Percentiles rank a stretch among this genome's conserved stretches.
Conservation (phyloP, 208 protist species). For the Trypanosoma caninum region DNA sequence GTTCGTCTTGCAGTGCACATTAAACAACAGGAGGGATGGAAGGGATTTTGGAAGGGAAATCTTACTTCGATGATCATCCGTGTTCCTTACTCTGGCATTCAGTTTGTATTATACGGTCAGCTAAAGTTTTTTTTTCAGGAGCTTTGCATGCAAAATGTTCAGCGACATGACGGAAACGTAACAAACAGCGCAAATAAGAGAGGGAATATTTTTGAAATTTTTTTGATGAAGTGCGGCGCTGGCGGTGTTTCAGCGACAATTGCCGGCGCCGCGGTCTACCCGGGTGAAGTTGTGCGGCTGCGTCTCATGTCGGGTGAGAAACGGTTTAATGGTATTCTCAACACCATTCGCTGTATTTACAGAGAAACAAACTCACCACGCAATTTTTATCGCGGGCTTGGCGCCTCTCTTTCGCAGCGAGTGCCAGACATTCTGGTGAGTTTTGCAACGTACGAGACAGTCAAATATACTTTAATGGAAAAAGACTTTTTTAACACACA, state of each 20-base stretch:
- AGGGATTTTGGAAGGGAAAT: conserved; percentile 87
- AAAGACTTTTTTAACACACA: conserved; percentile 28
- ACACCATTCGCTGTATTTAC: conserved; percentile 62
- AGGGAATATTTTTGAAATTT: conserved; percentile 53
- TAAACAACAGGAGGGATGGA: conserved; percentile 55
- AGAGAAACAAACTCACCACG: conserved; percentile 67
- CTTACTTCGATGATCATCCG: conserved; percentile 87
- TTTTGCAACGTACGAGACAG: conserved; percentile 87
- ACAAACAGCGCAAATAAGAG: background rate
- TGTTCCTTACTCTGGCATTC: conserved; percentile 86
- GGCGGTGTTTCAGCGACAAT: conserved; percentile 81
- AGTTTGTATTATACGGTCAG: conserved; percentile 78
- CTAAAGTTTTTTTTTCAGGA: conserved; percentile 84
- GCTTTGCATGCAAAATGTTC: conserved; percentile 18
- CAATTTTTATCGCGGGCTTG: conserved; percentile 87
- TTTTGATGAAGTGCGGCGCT: conserved; percentile 84
- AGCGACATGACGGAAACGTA: background rate
- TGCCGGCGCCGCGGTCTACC: conserved; percentile 77
- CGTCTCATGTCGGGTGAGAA: conserved; percentile 85
- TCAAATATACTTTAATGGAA: conserved; percentile 78
- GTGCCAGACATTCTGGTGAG: conserved; percentile 85
- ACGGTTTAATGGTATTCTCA: conserved; percentile 57
- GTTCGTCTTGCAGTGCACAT: conserved; percentile 44
- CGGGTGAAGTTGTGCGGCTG: conserved; percentile 85
- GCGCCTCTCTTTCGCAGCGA: conserved; percentile 77